phyloP scores from a whole-genome alignment of 345 rosid species.

The Eucalyptus tenuipes region DNA sequence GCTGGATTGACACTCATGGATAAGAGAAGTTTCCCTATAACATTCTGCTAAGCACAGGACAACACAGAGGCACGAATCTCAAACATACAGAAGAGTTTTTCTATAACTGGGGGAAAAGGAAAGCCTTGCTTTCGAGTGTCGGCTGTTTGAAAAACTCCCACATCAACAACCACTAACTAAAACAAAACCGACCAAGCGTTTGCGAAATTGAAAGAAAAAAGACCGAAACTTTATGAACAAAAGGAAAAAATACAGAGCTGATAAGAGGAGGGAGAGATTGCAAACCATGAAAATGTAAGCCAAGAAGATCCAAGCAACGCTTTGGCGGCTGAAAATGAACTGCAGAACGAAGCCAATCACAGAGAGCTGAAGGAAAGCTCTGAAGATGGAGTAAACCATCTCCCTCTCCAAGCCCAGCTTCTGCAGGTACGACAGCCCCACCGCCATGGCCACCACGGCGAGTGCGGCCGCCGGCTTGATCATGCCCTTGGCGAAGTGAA shows the following conservation, averaged over 20 bases:
- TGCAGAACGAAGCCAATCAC: constrained; percentile 78
- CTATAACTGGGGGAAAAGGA: not conserved
- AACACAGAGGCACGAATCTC: not conserved
- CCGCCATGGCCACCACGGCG: constrained; percentile 57
- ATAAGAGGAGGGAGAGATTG: not conserved
- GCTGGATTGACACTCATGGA: not conserved
- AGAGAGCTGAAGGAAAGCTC: constrained; percentile 76
- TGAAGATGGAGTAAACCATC: constrained; percentile 54
- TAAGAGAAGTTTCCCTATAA: not conserved
- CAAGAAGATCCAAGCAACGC: constrained; percentile 48
- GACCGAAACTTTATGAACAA: too few relatives aligned
- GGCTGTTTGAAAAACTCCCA: not conserved
- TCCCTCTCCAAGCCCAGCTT: constrained; percentile 64
- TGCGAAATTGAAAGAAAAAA: not conserved
- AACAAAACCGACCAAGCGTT: not conserved
- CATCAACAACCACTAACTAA: not conserved
- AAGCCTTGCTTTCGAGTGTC: not conserved
- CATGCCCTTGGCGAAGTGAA: constrained; percentile 30
- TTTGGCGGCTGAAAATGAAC: constrained; percentile 52
- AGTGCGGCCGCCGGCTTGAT: constrained; percentile 66
- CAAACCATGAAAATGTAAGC: constrained; percentile 84
- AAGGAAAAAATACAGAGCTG: not conserved
- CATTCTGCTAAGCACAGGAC: not conserved
- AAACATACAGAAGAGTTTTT: too few relatives aligned
- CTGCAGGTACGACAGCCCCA: constrained; percentile 38